Evolutionary conservation across 2,329 filamentous ascomycete species (phyloP), one percentile per base, ranked within the genome.

Genomic region (Phialocephala sp.): DNA sequence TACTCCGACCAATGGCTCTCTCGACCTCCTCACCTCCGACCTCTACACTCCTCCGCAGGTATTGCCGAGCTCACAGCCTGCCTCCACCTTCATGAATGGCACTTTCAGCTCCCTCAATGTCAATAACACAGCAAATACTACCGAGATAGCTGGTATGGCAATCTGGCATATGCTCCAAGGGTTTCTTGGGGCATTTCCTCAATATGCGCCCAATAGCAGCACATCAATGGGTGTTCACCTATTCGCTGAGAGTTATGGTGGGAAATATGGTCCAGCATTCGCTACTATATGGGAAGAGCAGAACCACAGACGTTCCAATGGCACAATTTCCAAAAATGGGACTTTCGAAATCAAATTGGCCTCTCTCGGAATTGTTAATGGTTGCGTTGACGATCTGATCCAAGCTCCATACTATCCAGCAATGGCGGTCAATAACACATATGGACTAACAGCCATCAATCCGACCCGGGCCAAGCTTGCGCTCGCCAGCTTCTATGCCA

Each of bases 331-430:
- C 9, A 76, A 74, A 20, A 83, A 84, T 66, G 80, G 77, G 41
- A 88, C 85, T 1, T 77, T 89, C 12, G 82, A 86, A 36, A 85
- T 91, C 58, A 83, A 85, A 62, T 80, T 93, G 9, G 80, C 79
- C 15, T 86, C 89, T 0, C 77, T 93, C 0, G 89, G 90, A 24
- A 90, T 93, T 65, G 80, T 92, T 65, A 91, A 93, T 75, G 90
- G 89, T 14, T 86, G 89, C 69, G 80, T 93, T 41, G 91, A 93
- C 72, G 82, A 85, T 70, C 75, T 87, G 36, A 81, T 87, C 0
- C 88, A 92, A 77, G 80, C 80, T 3, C 83, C 85, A 2, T 85
- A 78, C 70, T 87, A 85, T 68, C 82, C 86, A 0, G 73, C 77
- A 8, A 89, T 89, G 75, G 85, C 85, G 11, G 81, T 82, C 64